phyloP scores from a whole-genome alignment of 2,329 filamentous ascomycete genomes.

The Niveomyces coronatus region DNA sequence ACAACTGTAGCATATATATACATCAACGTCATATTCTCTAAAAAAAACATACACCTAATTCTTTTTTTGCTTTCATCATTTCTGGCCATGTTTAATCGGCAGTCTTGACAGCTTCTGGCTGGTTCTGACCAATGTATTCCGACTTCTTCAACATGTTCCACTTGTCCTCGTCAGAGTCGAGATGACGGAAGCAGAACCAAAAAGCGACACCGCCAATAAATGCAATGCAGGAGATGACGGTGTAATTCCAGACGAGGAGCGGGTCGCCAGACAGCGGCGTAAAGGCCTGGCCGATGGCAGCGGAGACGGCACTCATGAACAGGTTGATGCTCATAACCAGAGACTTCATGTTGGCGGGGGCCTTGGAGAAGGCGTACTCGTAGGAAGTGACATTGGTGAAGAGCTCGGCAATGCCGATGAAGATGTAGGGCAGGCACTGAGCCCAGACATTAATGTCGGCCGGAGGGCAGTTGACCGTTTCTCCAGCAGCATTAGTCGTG shows the following conservation, averaged over 20 bases:
- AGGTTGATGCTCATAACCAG: constrained; percentile 62
- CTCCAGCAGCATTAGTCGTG: constrained; percentile 11
- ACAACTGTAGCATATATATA: constrained; percentile 3
- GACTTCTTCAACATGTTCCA: constrained; percentile 50
- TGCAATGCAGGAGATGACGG: constrained; percentile 49
- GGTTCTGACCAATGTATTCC: constrained; percentile 29
- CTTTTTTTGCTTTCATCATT: background rate
- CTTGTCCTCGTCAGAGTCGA: constrained; percentile 58
- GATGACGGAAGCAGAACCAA: constrained; percentile 56
- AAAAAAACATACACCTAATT: background rate
- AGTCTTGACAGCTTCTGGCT: constrained; percentile 24
- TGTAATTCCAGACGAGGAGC: constrained; percentile 63
- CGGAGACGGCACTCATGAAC: constrained; percentile 59
- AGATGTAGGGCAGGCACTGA: constrained; percentile 40
- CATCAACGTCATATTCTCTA: constrained; percentile 4
- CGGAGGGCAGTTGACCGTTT: constrained; percentile 36
- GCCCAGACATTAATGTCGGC: constrained; percentile 57
- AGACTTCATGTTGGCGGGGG: constrained; percentile 70
- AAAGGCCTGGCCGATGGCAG: constrained; percentile 61
- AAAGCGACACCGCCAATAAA: constrained; percentile 53
- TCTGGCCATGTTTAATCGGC: no score
- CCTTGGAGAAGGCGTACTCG: constrained; percentile 70
- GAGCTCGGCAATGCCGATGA: constrained; percentile 43
- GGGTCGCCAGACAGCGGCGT: constrained; percentile 53
- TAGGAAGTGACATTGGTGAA: constrained; percentile 49